Percentiles rank a stretch among this genome's conserved stretches.
These are phyloP conservation scores for Pseudomonodictys pantanalensis DNA, from an alignment of 495 filamentous ascomycete genomes.

Conservation along the genomic window DNA sequence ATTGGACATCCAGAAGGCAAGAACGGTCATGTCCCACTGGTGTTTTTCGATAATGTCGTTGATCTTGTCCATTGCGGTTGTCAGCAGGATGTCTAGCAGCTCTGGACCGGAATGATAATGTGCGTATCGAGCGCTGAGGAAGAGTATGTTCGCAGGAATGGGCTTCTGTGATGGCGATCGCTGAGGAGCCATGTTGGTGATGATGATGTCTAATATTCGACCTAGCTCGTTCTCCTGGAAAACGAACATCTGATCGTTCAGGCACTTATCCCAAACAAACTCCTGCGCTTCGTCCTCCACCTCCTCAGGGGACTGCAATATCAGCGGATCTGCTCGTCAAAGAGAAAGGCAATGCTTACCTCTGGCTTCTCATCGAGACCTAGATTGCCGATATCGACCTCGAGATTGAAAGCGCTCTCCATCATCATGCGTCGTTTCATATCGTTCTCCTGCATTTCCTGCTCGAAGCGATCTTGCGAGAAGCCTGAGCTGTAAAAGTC, in stretches of 20 bases:
- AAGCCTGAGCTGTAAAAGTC: conserved; percentile 96
- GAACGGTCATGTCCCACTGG: conserved; percentile 99
- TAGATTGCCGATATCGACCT: conserved; percentile 93
- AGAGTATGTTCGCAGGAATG: conserved; percentile 94
- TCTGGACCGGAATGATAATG: conserved; percentile 93
- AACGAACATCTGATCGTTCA: conserved; percentile 99
- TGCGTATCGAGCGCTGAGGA: conserved; percentile 91
- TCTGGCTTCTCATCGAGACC: conserved; percentile 95
- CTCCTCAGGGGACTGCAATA: conserved; percentile 68
- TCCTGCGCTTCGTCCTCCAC: conserved; percentile 87
- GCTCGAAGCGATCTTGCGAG: conserved; percentile 90
- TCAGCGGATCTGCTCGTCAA: conserved; percentile 9
- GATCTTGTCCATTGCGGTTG: conserved; percentile 91
- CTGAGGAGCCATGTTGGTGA: conserved; percentile 97
- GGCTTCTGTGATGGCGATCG: conserved; percentile 94
- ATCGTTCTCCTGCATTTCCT: conserved; percentile 96
- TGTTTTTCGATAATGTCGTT: conserved; percentile 90
- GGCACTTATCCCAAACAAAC: conserved; percentile 94
- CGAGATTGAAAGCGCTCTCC: conserved; percentile 95
- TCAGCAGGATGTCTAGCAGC: conserved; percentile 72
- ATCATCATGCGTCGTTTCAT: conserved; percentile 98
- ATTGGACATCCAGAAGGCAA: conserved; percentile 99
- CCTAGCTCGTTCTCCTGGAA: conserved; percentile 93
- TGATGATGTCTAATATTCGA: conserved; percentile 87
- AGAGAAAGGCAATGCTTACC: conserved; percentile 49